Evolutionary conservation across 352 stramenopile species (phyloP), one percentile per base, ranked within the genome.

Genomic region (Thalassiosira ordinaria): DNA sequence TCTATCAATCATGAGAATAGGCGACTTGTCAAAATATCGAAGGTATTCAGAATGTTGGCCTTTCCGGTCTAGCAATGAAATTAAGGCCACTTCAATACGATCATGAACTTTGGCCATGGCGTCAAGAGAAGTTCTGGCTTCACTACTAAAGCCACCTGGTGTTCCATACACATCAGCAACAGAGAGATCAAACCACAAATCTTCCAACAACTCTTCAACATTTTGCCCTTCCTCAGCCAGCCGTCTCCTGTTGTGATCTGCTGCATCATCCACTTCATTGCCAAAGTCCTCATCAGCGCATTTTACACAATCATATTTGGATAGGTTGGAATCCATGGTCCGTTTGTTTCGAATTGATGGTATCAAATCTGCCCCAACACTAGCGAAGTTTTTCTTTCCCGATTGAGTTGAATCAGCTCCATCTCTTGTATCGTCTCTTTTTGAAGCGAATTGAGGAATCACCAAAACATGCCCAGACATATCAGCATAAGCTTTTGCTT

Each of bases 401-500:
- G 73, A 26, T 29, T 18, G 24, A 61, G 72, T 60, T 7, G 52
- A 65, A 7, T 56, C 46, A 4, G 46, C 51, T 27, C 29, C 46
- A 55, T 24, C 49, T 31, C 66, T 52, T 24, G 67, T 77, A 56
- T 83, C 75, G 47, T 83, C 76, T 22, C 70, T 56, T 20, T 55
- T 66, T 2, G 86, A 77, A 44, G 82, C 84, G 77, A 94, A 92
- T 61, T 91, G 85, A n/a, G 85, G 88, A 56, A 94, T 78, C 0
- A 89, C 61, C 55, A 91, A 91, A 11, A 91, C 76, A 61, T 86
- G 46, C 8, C 84, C 81, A 51, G 67, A 55, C 14, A 84, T 66
- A 31, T 82, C 49, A 14, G 70, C 35, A 63, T 90, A 61, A 49
- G 83, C 76, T 51, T 76, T 74, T 35, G 80, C 81, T 61, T 41